These are phyloP conservation scores for Cordyceps cicadae DNA, from an alignment of 2,329 filamentous ascomycete genomes.

Conservation along the genomic window DNA sequence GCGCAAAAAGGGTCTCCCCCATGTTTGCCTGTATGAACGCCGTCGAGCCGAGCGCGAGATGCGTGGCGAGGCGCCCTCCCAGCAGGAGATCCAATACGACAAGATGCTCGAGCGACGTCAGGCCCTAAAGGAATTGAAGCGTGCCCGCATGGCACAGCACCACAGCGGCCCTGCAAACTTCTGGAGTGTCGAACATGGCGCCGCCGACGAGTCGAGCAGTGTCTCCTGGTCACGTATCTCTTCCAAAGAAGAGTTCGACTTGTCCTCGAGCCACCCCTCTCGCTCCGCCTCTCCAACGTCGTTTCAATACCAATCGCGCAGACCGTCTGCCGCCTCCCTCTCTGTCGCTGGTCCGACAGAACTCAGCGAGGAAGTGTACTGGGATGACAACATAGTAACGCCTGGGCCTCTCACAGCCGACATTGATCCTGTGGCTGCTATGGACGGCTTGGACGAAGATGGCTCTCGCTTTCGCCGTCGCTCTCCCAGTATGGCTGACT, in stretches of 20 bases:
- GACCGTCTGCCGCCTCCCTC: conserved; percentile 32
- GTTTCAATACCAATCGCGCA: conserved; percentile 40
- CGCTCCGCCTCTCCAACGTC: conserved; percentile 32
- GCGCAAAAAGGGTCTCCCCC: conserved; percentile 78
- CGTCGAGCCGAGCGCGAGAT: conserved; percentile 68
- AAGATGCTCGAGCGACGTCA: conserved; percentile 52
- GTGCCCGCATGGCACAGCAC: conserved; percentile 40
- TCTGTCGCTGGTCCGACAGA: conserved; percentile 24
- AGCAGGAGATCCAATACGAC: conserved; percentile 53
- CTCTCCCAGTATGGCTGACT: conserved; percentile 74
- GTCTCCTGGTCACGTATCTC: conserved; percentile 34
- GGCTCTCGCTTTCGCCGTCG: conserved; percentile 56
- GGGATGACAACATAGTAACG: conserved; percentile 47
- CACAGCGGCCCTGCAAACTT: conserved; percentile 51
- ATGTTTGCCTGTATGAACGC: conserved; percentile 77
- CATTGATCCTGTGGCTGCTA: conserved; percentile 44
- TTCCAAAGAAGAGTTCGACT: conserved; percentile 32
- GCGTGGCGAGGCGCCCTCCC: conserved; percentile 47
- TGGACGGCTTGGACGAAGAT: conserved; percentile 57
- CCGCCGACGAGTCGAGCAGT: conserved; percentile 42
- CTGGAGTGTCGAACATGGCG: conserved; percentile 81
- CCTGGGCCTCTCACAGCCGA: conserved; percentile 45
- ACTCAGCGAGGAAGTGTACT: conserved; percentile 26
- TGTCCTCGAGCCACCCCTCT: conserved; percentile 28
- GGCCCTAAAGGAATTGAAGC: conserved; percentile 47